Conservation (phyloP, 768 basidiomycete genomes). For the Hysterangium stoloniferum region DNA sequence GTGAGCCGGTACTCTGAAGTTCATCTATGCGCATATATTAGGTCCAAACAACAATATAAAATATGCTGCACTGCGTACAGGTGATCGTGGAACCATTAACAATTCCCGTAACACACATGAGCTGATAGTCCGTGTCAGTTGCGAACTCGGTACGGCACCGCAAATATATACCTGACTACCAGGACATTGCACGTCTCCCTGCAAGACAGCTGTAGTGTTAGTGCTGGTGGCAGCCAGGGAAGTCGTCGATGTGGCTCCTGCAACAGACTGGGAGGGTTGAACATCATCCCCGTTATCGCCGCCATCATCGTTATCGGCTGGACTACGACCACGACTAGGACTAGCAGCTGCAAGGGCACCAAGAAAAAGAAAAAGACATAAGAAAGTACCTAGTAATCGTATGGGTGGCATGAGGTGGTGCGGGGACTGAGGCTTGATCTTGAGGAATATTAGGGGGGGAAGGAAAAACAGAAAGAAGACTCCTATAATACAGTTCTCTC, state of each 20-base stretch:
- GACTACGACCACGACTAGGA: background rate
- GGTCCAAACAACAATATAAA: constrained; percentile 1
- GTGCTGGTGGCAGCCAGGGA: background rate
- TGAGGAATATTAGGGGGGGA: too few relatives aligned
- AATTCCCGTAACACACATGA: constrained; percentile 41
- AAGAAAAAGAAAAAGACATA: background rate
- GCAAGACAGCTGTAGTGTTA: background rate
- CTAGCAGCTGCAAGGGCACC: background rate
- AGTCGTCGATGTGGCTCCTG: background rate
- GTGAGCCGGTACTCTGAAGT: constrained; percentile 36
- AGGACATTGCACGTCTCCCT: constrained; percentile 8
- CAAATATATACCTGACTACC: background rate
- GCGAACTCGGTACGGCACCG: background rate
- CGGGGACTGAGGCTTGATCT: too few relatives aligned
- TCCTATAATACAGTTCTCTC: too few relatives aligned
- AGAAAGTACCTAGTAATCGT: background rate
- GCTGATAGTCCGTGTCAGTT: constrained; percentile 19
- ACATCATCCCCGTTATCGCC: background rate
- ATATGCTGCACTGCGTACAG: constrained; percentile 25
- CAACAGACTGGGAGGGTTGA: too few relatives aligned
- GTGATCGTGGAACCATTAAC: constrained; percentile 38
- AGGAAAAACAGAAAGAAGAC: too few relatives aligned
- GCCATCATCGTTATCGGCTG: background rate
- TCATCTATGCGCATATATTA: constrained; percentile 31
- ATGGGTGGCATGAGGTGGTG: background rate